These are phyloP conservation scores for Candida corydali DNA, from an alignment of 805 yeast genomes.

Conservation along the genomic window DNA sequence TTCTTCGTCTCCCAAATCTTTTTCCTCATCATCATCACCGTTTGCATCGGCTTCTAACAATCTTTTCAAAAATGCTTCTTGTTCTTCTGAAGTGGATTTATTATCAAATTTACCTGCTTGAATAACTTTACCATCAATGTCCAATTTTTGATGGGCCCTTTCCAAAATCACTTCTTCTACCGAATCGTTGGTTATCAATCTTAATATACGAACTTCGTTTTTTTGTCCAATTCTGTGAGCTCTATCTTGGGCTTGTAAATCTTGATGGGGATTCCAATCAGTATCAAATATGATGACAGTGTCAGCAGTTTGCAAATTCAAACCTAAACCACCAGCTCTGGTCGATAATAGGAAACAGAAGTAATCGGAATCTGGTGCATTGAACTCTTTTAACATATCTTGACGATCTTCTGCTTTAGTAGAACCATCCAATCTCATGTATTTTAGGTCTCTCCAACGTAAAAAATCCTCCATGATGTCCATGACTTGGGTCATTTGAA, in stretches of 20 bases:
- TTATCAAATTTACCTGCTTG: slow-evolving; percentile 90
- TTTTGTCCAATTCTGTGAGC: slow-evolving; percentile 89
- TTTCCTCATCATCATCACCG: slow-evolving; percentile 54
- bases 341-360: slow-evolving; percentile 78
- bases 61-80: slow-evolving; percentile 71
- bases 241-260: slow-evolving; percentile 86
- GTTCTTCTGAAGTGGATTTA: slow-evolving; percentile 82
- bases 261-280: slow-evolving; percentile 92
- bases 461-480: slow-evolving; percentile 84
- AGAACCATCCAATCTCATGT: slow-evolving; percentile 75
- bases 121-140: slow-evolving; percentile 84
- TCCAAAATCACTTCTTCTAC: slow-evolving; percentile 81
- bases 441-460: slow-evolving; percentile 61
- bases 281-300: slow-evolving; percentile 84
- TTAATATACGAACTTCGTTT: slow-evolving; percentile 77
- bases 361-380: slow-evolving; percentile 71
- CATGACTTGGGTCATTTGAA: slow-evolving; percentile 90
- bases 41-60: slow-evolving; percentile 66
- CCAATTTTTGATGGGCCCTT: slow-evolving; percentile 77
- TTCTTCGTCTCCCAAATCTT: slow-evolving; percentile 60
- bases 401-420: slow-evolving; percentile 85
- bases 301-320: slow-evolving; percentile 83
- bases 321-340: slow-evolving; percentile 87
- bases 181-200: slow-evolving; percentile 77
- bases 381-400: slow-evolving; percentile 65